A percentile compares a stretch with the other conserved stretches of the same genome.
Conservation (phyloP, 2,329 filamentous ascomycete genomes). For the Zalaria obscura region DNA sequence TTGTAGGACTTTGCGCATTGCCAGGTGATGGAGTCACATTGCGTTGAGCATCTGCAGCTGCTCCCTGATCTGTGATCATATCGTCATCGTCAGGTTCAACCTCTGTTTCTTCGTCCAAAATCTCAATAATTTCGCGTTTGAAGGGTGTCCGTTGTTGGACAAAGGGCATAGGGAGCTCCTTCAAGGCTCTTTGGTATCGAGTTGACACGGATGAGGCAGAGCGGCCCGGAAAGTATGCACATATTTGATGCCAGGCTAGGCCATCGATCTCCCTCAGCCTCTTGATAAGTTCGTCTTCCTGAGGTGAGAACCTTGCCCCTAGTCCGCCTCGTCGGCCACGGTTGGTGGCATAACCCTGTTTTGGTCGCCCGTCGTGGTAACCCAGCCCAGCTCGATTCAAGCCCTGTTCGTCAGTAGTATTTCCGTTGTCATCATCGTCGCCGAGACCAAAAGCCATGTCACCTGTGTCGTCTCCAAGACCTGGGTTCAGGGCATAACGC, state of each 20-base stretch:
- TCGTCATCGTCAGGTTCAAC: slow-evolving; percentile 1
- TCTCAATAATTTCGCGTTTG: slow-evolving; percentile 13
- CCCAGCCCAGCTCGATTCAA: too few relatives aligned
- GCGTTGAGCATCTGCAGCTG: background rate
- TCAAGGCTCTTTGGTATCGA: slow-evolving; percentile 10
- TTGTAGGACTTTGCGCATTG: too few relatives aligned
- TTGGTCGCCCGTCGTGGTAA: too few relatives aligned
- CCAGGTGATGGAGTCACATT: background rate
- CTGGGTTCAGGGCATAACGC: too few relatives aligned
- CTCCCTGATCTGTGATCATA: background rate
- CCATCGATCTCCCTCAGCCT: slow-evolving; percentile 26
- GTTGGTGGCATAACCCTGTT: too few relatives aligned
- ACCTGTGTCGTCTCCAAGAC: too few relatives aligned
- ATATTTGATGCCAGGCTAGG: slow-evolving; percentile 22
- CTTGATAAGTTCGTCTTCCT: slow-evolving; percentile 21
- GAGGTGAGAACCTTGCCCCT: slow-evolving; percentile 10
- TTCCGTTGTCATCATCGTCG: too few relatives aligned
- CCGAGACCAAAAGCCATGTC: too few relatives aligned
- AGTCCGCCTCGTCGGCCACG: background rate
- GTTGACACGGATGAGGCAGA: slow-evolving; percentile 13
- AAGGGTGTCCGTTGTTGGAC: slow-evolving; percentile 1
- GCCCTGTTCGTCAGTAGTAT: too few relatives aligned
- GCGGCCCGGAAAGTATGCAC: slow-evolving; percentile 18
- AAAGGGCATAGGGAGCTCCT: slow-evolving; percentile 2
- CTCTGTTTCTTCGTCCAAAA: slow-evolving; percentile 2